Evolutionary conservation across 768 basidiomycete species (phyloP).

Genomic region (Cystobasidium ongulense): DNA sequence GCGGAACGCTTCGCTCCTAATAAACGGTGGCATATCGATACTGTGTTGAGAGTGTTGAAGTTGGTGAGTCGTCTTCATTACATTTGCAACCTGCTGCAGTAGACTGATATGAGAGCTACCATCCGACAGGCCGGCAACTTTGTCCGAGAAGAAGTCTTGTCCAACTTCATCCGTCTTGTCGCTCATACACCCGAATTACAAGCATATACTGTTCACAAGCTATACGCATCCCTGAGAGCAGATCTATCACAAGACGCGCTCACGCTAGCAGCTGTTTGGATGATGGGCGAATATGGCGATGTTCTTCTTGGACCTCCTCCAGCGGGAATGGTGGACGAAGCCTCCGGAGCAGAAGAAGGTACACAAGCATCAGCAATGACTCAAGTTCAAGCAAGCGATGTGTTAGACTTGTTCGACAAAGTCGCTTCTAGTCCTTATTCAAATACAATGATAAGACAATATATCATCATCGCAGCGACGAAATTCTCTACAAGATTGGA

Average conservation of each 20-base stretch:
- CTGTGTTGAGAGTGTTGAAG: constrained; percentile 81
- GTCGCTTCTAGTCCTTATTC: constrained; percentile 89
- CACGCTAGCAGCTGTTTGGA: constrained; percentile 86
- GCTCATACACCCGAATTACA: constrained; percentile 96
- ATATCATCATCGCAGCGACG: constrained; percentile 76
- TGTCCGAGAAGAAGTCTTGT: constrained; percentile 89
- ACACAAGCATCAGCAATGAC: constrained; percentile 48
- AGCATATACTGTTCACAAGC: constrained; percentile 81
- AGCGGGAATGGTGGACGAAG: constrained; percentile 58
- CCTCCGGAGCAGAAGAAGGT: constrained; percentile 61
- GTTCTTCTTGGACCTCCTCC: constrained; percentile 54
- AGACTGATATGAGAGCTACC: constrained; percentile 13
- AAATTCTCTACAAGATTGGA: constrained; percentile 69
- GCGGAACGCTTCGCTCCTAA: constrained; percentile 96
- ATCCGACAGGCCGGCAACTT: constrained; percentile 80
- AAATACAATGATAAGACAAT: constrained; percentile 83
- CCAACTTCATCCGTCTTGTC: constrained; percentile 88
- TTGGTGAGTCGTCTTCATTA: constrained; percentile 53
- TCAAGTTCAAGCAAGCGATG: constrained; percentile 68
- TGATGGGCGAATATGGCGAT: constrained; percentile 94
- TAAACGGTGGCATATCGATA: constrained; percentile 98
- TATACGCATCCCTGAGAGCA: constrained; percentile 73
- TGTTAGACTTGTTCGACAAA: constrained; percentile 76
- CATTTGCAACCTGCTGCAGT: background rate
- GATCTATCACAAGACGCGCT: constrained; percentile 96